A percentile compares a stretch with the other conserved stretches of the same genome.
phyloP scores from a whole-genome alignment of 2,329 filamentous ascomycete genomes.

The Hypoxylon sp. region DNA sequence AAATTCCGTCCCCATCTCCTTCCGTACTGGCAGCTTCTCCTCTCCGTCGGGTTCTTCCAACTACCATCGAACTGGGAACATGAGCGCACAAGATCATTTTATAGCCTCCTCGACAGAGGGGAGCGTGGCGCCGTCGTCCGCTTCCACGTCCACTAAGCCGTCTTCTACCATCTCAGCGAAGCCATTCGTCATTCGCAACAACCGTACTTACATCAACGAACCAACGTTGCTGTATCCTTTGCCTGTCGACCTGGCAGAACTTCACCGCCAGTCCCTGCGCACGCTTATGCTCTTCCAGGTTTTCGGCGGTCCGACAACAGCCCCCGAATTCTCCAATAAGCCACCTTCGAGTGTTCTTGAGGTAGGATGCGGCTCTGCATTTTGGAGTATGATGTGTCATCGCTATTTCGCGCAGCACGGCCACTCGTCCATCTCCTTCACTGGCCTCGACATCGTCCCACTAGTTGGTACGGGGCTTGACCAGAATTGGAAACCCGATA shows the following conservation, averaged over 20 bases:
- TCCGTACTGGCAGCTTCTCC: conserved; percentile 61
- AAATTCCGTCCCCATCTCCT: conserved; percentile 52
- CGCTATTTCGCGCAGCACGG: conserved; percentile 79
- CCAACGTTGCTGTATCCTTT: conserved; percentile 81
- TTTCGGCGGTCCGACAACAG: conserved; percentile 83
- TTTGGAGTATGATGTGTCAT: conserved; percentile 92
- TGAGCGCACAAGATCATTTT: conserved; percentile 61
- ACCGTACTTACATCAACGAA: conserved; percentile 85
- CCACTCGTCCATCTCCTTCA: conserved; percentile 78
- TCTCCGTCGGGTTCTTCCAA: conserved; percentile 59
- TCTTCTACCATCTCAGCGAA: conserved; percentile 49
- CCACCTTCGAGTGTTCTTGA: conserved; percentile 85
- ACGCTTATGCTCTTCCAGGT: conserved; percentile 85
- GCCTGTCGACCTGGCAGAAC: conserved; percentile 86
- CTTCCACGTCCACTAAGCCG: conserved; percentile 45
- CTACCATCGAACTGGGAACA: conserved; percentile 56
- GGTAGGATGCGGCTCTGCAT: conserved; percentile 86
- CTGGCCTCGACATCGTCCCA: conserved; percentile 84
- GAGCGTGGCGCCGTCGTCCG: conserved; percentile 51
- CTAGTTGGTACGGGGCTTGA: conserved; percentile 65
- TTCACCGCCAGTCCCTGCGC: conserved; percentile 87
- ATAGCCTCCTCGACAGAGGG: conserved; percentile 59
- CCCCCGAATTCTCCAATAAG: conserved; percentile 72
- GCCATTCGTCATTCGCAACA: conserved; percentile 79
- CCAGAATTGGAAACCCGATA: conserved; percentile 65